A percentile compares a stretch with the other conserved stretches of the same genome.
These are phyloP conservation scores for Fusarium papillatum DNA, from an alignment of 2,329 filamentous ascomycete genomes.

Conservation along the genomic window DNA sequence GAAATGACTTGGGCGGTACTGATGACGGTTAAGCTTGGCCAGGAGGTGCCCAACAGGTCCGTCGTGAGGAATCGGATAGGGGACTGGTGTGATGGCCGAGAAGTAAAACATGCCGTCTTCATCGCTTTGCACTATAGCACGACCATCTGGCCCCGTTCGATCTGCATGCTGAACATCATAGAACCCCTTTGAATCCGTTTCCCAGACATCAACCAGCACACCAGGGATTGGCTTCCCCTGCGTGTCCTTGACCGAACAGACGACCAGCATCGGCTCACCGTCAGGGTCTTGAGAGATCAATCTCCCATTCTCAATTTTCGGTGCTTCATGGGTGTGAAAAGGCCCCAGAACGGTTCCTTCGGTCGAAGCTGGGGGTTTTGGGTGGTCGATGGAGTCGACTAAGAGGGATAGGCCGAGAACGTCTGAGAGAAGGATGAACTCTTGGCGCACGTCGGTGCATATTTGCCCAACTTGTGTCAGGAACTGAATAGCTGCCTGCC, in stretches of 20 bases:
- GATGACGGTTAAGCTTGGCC: conserved; percentile 74
- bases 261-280: conserved; percentile 75
- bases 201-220: conserved; percentile 84
- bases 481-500: conserved; percentile 79
- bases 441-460: conserved; percentile 74
- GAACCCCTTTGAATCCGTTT: conserved; percentile 80
- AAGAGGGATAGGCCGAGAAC: conserved; percentile 82
- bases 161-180: conserved; percentile 82
- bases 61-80: conserved; percentile 88
- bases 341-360: conserved; percentile 84
- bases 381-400: conserved; percentile 83
- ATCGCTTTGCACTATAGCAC: conserved; percentile 46
- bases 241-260: conserved; percentile 77
- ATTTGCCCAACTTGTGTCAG: conserved; percentile 77
- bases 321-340: conserved; percentile 82
- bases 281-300: conserved; percentile 73
- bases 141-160: conserved; percentile 56
- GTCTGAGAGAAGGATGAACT: conserved; percentile 84
- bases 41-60: conserved; percentile 85
- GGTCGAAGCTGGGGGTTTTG: conserved; percentile 75
- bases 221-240: conserved; percentile 69
- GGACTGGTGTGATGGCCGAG: conserved; percentile 85
- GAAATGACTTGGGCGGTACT: conserved; percentile 83
- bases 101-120: conserved; percentile 73
- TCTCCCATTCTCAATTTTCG: conserved; percentile 64